Evolutionary conservation across 1,139 yeast genomes (phyloP), one percentile per base, ranked within the genome.

Genomic region (Hemisphaericaspora subhashii): DNA sequence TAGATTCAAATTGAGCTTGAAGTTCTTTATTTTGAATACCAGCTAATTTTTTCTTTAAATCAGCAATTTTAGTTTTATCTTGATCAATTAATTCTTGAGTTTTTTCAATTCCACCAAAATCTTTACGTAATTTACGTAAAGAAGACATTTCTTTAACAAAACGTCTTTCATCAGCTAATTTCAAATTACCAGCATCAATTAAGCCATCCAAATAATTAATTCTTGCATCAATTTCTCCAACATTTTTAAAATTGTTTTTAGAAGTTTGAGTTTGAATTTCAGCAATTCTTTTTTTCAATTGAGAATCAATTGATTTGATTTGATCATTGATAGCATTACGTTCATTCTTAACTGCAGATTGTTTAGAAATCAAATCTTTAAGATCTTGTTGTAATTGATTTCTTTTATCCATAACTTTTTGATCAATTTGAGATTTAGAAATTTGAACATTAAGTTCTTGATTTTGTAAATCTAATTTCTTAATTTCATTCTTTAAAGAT

Each of bases 111-210:
- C 79, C 74, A 36, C 81, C 81, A 60, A 88, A 86, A 63, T 84
- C 94, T 66, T 85, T 86, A 60, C 83, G 81, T 58, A 85, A 71
- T 68, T 87, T 88, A 66, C 94, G 83, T 62, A 92, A 77, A 38
- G 83, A 68, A 40, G 89, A 78, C 74, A 89, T 86, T 67, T 92
- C 98, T 68, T 86, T 86, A 53, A 94, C 81, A 52, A 74, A 69
- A 61, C 83, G 78, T 72, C 89, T 85, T 74, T 94, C 99, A 48
- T 92, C 96, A 39, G 90, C 98, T 58, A 94, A 79, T 57, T 88
- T 81, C 62, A 94, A 73, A 39, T 75, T 70, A 45, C 98, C 98
- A 38, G 86, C 68, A 45, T 86, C 89, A 48, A 92, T 83, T 51
- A 77, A 73, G 35, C 73, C 74, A 61, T 92, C 97, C 55, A 89